Evolutionary conservation across 2,329 filamentous ascomycete species (phyloP), one percentile per base, ranked within the genome.

Genomic region (Diaporthe citri): DNA sequence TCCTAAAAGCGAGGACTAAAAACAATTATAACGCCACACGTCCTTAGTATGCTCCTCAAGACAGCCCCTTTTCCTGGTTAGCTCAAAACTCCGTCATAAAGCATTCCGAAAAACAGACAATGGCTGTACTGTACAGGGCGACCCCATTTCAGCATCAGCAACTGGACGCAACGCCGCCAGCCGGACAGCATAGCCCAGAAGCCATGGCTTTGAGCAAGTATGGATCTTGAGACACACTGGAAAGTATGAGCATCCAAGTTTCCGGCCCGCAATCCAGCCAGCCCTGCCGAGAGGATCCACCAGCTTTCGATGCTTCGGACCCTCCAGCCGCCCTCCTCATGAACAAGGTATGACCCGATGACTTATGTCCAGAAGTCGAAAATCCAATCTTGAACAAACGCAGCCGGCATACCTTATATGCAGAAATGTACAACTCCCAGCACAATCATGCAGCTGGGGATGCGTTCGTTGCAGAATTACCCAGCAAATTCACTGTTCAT

Each of bases 1-100:
- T 41, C 72, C 41, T 48, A 34, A 60, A 76, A 72, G 59, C 43
- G 52, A 64, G 20, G 12, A 69, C 57, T 22, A 69, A 60, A 36
- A 39, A 51, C 64, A 69, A 41, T n/a, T 69, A 69, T 28, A 71
- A 76, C 70, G 62, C 70, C 75, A n/a, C 57, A 60, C 13, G 48
- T 46, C 75, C 62, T 57, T n/a, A 41, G 15, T n/a, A 51, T 72
- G 46, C 56, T 70, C 31, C 64, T 48, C 34, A 46, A 51, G 51
- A 51, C 34, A 36, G 34, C 41, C 20, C 69, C 69, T 60, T 66
- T 67, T 60, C 59, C 69, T 60, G 31, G 51, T 48, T 5, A 36
- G 12, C 34, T 66, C 62, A 34, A 64, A 73, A 75, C 75, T 75
- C 75, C 75, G n/a, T 69, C 39, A 25, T 20, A n/a, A 57, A 60